phyloP scores from a whole-genome alignment of 306 rosid species.

The Purshia tridentata region DNA sequence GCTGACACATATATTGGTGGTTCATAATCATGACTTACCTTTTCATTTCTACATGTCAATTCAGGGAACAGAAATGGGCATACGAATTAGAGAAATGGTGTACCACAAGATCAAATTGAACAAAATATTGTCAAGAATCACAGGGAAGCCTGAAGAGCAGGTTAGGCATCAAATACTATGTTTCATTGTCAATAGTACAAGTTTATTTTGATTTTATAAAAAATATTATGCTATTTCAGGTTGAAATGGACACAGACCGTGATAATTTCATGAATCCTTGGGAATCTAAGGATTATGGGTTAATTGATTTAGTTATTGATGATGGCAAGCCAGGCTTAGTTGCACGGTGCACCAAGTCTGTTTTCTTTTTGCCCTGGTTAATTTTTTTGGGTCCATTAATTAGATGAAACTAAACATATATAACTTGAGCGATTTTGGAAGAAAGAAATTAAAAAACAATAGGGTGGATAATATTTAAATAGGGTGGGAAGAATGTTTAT shows the following conservation, averaged over 20 bases:
- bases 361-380: too few relatives aligned
- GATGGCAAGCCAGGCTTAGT: slow-evolving; percentile 93
- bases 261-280: slow-evolving; percentile 83
- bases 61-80: slow-evolving; percentile 76
- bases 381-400: too few relatives aligned
- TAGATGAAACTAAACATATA: too few relatives aligned
- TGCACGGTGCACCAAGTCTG: too few relatives aligned
- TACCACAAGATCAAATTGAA: slow-evolving; percentile 85
- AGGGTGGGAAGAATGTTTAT: too few relatives aligned
- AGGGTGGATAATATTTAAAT: too few relatives aligned
- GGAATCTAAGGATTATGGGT: slow-evolving; percentile 90
- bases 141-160: slow-evolving; percentile 77
- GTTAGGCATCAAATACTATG: slow-evolving; percentile 36
- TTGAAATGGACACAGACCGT: too few relatives aligned
- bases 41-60: slow-evolving; percentile 9
- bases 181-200: neutral
- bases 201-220: neutral
- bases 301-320: slow-evolving; percentile 79
- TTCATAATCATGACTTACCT: neutral
- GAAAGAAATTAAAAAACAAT: too few relatives aligned
- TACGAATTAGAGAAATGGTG: slow-evolving; percentile 77
- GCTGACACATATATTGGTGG: slow-evolving; percentile 8
- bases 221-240: neutral
- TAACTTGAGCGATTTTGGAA: too few relatives aligned
- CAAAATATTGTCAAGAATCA: slow-evolving; percentile 79